Base-by-base conservation (phyloP, 2,329 filamentous ascomycete species). In the Sclerotinia glacialis region DNA sequence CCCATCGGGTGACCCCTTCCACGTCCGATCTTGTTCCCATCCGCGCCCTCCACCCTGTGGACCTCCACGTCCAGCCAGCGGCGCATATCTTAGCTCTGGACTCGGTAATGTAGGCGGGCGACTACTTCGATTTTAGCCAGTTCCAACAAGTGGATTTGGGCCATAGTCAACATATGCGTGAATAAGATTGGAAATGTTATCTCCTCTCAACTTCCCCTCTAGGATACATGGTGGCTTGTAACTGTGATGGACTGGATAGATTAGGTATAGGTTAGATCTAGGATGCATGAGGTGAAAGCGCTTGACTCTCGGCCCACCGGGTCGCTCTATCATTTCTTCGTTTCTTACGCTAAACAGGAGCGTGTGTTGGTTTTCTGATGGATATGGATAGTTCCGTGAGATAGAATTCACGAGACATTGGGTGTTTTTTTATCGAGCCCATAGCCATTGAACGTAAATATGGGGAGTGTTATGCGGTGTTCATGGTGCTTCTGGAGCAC, bases 151-250 rank as follows among this genome's bases (percentile, higher is more conserved):
- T 8, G 31, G 34, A 55, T 40, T 55, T 14, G 53, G 50, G 6
- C 53, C 53, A 37, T 40, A 40, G 21, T 55, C n/a, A 34, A 55
- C 21, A 55, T 55, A 55, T n/a, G n/a, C n/a, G 31, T 55, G 53
- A 23, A 55, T 23, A n/a, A 40, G 52, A n/a, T 23, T 23, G 34
- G 34, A 34, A 31, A 37, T 11, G n/a, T 31, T 40, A 14, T 55
- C 53, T 37, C 11, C 14, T 34, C 12, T 12, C 34, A 55, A 23
- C n/a, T 21, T 23, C 6, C 21, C n/a, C 53, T 40, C 53, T 14
- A 7, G n/a, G 31, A 55, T 40, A 55, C 21, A 55, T 40, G 53
- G 53, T 12, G 14, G n/a, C 14, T 34, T 16, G 34, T 55, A 55
- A 23, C 21, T 55, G n/a, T 55, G 53, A 23, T 31, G 34, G 34